phyloP scores from a whole-genome alignment of 2,329 filamentous ascomycete genomes.

The Penicillium crustosum region DNA sequence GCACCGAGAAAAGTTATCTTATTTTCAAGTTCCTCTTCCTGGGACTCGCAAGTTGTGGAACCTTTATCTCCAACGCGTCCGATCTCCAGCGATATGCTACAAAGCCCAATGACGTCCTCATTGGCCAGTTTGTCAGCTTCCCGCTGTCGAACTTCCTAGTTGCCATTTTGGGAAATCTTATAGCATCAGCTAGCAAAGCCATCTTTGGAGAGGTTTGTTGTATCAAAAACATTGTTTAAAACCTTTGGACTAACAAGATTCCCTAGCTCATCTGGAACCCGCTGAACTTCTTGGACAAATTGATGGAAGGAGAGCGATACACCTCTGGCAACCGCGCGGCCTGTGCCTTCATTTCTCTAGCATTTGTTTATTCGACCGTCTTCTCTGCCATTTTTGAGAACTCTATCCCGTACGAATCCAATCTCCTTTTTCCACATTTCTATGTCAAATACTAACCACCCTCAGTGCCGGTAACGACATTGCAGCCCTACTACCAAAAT shows the following conservation, averaged over 20 bases:
- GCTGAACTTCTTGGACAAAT: slow-evolving; percentile 36
- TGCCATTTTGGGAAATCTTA: slow-evolving; percentile 42
- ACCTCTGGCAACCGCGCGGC: slow-evolving; percentile 39
- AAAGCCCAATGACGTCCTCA: slow-evolving; percentile 43
- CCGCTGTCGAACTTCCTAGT: slow-evolving; percentile 43
- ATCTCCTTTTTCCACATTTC: rapidly evolving
- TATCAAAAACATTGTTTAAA: no score
- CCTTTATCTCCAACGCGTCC: slow-evolving; percentile 40
- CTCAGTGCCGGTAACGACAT: slow-evolving; percentile 40
- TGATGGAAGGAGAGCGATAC: slow-evolving; percentile 37
- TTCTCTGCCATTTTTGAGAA: slow-evolving; percentile 50
- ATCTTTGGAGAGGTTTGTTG: slow-evolving; percentile 33
- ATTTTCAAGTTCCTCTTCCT: slow-evolving; percentile 41
- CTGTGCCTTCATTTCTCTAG: slow-evolving; percentile 44
- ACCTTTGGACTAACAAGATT: not conserved
- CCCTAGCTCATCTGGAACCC: slow-evolving; percentile 38
- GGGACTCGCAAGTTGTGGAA: slow-evolving; percentile 25
- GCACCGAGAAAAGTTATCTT: slow-evolving; percentile 40
- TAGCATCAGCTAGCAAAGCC: slow-evolving; percentile 33
- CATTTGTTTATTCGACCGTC: slow-evolving; percentile 46
- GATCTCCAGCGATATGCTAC: slow-evolving; percentile 48
- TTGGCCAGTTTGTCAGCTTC: slow-evolving; percentile 45
- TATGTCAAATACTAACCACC: not conserved
- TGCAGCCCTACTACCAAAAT: slow-evolving; percentile 41
- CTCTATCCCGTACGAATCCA: slow-evolving; percentile 31